A percentile compares a stretch with the other conserved stretches of the same genome.
phyloP scores from a whole-genome alignment of 129 eudicot species.

The Pseudognaphalium luteoalbum region DNA sequence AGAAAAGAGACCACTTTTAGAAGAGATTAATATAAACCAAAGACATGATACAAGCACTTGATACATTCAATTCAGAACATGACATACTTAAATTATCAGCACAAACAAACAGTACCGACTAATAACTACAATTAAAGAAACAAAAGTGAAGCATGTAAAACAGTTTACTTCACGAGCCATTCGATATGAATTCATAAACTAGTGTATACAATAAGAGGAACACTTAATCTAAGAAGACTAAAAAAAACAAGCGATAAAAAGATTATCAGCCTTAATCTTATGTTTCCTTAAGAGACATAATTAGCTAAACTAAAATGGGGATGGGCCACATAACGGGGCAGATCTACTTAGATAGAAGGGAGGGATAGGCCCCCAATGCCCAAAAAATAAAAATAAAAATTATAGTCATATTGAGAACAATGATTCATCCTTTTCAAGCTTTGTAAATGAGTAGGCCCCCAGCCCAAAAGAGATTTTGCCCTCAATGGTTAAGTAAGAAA shows the following conservation, averaged over 20 bases:
- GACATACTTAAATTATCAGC: background rate
- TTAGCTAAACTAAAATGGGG: background rate
- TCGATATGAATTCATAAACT: background rate
- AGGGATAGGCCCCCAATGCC: too few species aligned
- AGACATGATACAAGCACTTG: background rate
- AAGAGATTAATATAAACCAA: background rate
- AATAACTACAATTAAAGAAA: background rate
- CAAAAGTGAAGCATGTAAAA: background rate
- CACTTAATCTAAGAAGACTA: background rate
- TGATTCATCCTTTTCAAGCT: too few species aligned
- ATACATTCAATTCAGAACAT: background rate
- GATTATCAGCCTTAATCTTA: background rate
- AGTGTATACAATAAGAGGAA: background rate
- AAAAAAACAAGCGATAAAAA: background rate
- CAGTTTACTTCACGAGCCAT: background rate
- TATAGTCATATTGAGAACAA: too few species aligned
- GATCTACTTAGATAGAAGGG: too few species aligned
- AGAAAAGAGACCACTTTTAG: background rate
- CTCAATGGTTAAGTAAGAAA: too few species aligned
- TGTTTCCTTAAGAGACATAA: background rate
- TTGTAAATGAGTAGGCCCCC: too few species aligned
- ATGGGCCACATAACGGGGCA: background rate
- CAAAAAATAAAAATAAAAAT: too few species aligned
- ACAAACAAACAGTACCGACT: background rate
- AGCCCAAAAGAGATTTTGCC: too few species aligned